Evolutionary conservation across 495 filamentous ascomycete genomes (phyloP), one percentile per base, ranked within the genome.

Genomic region (Talaromyces borbonicus): DNA sequence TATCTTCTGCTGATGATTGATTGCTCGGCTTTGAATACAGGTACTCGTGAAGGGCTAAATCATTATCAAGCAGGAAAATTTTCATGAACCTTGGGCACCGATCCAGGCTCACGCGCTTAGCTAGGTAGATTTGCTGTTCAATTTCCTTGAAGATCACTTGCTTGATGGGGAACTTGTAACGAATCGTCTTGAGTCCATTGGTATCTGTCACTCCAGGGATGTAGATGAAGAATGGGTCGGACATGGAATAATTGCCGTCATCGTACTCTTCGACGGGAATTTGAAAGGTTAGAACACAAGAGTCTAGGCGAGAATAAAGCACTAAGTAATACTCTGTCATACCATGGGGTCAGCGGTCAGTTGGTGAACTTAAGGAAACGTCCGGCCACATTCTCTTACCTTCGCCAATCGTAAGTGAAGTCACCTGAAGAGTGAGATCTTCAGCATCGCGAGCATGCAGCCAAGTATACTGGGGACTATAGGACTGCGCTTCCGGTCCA

Each of bases 281-380:
- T 38, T 62, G 56, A 44, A 67, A 73, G 9, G 48, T 55, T 7
- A 66, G 57, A 11, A 60, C 55, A 20, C 73, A 47, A 25, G 48
- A 48, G 23, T 56, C 67, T 9, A 72, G 51, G 12, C 61, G 62
- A n/a, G 72, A 76, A 46, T 63, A 72, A n/a, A 76, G 39, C 22
- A 66, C 42, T 37, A 66, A 22, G 52, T 66, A 55, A 23, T 63
- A 49, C 41, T 59, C 57, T 58, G 43, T n/a, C n/a, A 33, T 15
- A 4, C 40, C 26, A 12, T n/a, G 44, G 27, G 9, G 36, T 49
- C 46, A 55, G 46, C 27, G 35, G 33, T 9, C 23, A 12, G 8
- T 6, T 30, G 33, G 14, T 37, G 15, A 2, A 25, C 16, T 22
- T 14, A n/a, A n/a, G n/a, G 4, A 8, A 12, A 16, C 24, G 5